Evolutionary conservation across 306 rosid species (phyloP).

Genomic region (Comarum palustre): DNA sequence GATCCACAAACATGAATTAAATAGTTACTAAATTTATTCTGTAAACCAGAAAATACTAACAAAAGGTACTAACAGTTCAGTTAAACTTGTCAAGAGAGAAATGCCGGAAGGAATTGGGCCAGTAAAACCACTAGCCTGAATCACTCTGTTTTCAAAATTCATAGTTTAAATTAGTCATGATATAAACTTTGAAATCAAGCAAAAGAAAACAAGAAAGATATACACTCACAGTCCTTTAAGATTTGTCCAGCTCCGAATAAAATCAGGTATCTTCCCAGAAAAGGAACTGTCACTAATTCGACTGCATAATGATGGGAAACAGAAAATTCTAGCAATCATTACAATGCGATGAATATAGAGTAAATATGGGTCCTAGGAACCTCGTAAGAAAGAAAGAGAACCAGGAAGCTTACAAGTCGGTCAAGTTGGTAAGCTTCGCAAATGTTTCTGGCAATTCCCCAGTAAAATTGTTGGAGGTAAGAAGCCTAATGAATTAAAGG

Average conservation of each 20-base stretch:
- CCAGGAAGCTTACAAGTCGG: constrained; percentile 49
- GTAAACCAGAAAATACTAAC: background rate
- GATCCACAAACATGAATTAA: background rate
- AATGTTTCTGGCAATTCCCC: constrained; percentile 60
- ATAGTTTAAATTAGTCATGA: constrained; percentile 11
- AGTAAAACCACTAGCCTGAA: constrained; percentile 67
- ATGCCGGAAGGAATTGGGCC: constrained; percentile 73
- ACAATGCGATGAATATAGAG: background rate
- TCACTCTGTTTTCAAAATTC: constrained; percentile 34
- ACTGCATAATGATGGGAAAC: constrained; percentile 35
- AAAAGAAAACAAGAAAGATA: background rate
- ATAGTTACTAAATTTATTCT: background rate
- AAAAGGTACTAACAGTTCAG: constrained; percentile 52
- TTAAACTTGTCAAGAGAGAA: constrained; percentile 32
- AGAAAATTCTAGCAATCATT: background rate
- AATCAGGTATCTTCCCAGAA: constrained; percentile 53
- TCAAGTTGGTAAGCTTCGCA: constrained; percentile 41
- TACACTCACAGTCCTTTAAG: constrained; percentile 44
- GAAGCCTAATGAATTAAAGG: constrained; percentile 29
- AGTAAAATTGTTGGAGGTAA: constrained; percentile 59
- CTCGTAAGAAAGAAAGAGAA: background rate
- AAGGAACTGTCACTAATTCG: constrained; percentile 58
- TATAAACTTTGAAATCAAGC: background rate
- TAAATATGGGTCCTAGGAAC: background rate
- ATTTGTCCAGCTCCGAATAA: constrained; percentile 50